Conservation (phyloP, 495 filamentous ascomycete genomes). For the Paragyromitra xinjiangensis region DNA sequence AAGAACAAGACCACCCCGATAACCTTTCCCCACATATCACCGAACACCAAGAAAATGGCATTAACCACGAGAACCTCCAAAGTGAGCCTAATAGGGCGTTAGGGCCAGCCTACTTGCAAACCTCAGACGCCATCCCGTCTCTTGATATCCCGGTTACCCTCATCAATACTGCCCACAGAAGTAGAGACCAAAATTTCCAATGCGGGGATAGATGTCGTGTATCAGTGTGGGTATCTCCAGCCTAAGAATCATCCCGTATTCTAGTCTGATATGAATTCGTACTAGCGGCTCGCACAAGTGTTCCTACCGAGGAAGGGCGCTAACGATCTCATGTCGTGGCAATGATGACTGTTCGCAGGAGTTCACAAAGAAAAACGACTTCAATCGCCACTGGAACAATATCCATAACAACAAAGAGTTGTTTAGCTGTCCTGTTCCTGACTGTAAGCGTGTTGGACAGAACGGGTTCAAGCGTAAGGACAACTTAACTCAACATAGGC, state of each 20-base stretch:
- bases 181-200: background rate
- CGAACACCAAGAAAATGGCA: background rate
- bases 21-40: background rate
- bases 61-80: background rate
- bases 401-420: background rate
- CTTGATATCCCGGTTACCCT: background rate
- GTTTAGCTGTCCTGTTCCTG: conserved; percentile 19
- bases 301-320: background rate
- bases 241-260: background rate
- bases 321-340: background rate
- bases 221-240: background rate
- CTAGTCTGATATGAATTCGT: background rate
- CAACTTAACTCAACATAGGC: conserved; percentile 27
- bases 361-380: background rate
- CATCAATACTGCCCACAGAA: background rate
- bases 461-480: conserved; percentile 21
- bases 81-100: background rate
- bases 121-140: background rate
- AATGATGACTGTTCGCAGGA: background rate
- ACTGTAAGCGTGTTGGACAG: conserved; percentile 20
- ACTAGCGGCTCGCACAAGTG: background rate
- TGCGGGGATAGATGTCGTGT: background rate
- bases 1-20: background rate
- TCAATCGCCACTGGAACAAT: background rate
- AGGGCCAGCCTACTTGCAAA: background rate